These are phyloP conservation scores for Musa troglodytarum DNA, from an alignment of 176 grass and related monocot genomes.

Conservation along the genomic window DNA sequence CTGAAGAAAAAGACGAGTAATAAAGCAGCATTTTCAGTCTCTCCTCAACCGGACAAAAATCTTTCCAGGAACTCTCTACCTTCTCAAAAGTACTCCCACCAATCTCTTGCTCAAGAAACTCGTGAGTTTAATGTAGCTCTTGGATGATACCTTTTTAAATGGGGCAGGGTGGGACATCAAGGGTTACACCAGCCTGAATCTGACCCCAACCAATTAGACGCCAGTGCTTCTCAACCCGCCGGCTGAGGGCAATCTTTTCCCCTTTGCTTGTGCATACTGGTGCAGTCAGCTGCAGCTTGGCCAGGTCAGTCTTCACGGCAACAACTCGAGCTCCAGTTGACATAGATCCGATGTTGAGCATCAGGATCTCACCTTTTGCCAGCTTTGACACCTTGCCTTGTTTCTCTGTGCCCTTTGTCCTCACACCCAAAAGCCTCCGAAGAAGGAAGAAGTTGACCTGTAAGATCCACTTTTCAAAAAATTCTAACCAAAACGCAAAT, in stretches of 20 bases:
- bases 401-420: conserved; percentile 83
- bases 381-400: conserved; percentile 87
- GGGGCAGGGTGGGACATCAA: conserved; percentile 61
- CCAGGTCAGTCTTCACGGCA: conserved; percentile 73
- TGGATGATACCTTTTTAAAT: conserved; percentile 15
- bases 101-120: too few relatives aligned
- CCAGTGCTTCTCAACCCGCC: conserved; percentile 91
- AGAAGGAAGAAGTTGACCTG: conserved; percentile 13
- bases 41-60: too few relatives aligned
- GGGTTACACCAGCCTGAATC: conserved; percentile 57
- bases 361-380: conserved; percentile 80
- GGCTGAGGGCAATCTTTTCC: conserved; percentile 84
- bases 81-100: too few relatives aligned
- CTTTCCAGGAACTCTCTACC: too few relatives aligned
- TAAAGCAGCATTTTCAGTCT: too few relatives aligned
- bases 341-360: conserved; percentile 98
- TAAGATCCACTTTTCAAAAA: not conserved
- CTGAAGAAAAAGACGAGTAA: too few relatives aligned
- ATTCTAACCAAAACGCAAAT: not conserved
- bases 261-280: conserved; percentile 87
- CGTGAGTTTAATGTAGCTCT: too few relatives aligned
- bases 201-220: conserved; percentile 90
- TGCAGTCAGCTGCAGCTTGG: conserved; percentile 76
- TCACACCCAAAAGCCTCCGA: conserved; percentile 73
- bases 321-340: conserved; percentile 68